phyloP scores from a whole-genome alignment of 2,329 filamentous ascomycete species.

The Aspergillus sojae region DNA sequence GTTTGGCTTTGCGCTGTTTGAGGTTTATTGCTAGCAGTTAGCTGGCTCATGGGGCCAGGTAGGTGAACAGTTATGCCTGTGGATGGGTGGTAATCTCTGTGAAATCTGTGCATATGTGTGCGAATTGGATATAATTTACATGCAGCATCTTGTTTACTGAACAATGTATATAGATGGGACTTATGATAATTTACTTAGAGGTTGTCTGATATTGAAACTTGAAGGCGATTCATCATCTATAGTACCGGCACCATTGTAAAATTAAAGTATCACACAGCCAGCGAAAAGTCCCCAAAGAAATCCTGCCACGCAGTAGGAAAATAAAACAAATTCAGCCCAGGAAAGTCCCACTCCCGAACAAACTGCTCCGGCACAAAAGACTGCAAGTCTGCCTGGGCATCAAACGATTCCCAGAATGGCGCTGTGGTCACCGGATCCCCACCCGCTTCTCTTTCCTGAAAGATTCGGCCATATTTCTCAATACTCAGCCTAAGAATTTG shows the following conservation, averaged over 20 bases:
- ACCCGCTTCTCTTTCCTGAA: slow-evolving; percentile 39
- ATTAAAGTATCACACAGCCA: slow-evolving; percentile 23
- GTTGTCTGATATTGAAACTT: background rate
- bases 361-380: slow-evolving; percentile 59
- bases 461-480: slow-evolving; percentile 53
- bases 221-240: background rate
- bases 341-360: slow-evolving; percentile 62
- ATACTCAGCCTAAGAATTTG: slow-evolving; percentile 53
- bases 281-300: slow-evolving; percentile 49
- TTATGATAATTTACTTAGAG: background rate
- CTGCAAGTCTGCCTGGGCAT: slow-evolving; percentile 53
- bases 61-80: too few species aligned
- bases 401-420: slow-evolving; percentile 38
- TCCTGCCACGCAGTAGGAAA: slow-evolving; percentile 52
- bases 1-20: too few species aligned
- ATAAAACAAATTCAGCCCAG: slow-evolving; percentile 56
- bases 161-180: background rate
- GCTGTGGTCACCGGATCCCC: slow-evolving; percentile 12
- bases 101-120: too few species aligned
- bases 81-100: too few species aligned
- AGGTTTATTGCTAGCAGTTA: too few species aligned
- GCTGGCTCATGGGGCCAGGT: too few species aligned
- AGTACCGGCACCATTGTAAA: background rate
- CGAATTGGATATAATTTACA: background rate
- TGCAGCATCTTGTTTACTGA: background rate